These are phyloP conservation scores for Hirschfeldia incana DNA, from an alignment of 345 rosid genomes.

Conservation along the genomic window DNA sequence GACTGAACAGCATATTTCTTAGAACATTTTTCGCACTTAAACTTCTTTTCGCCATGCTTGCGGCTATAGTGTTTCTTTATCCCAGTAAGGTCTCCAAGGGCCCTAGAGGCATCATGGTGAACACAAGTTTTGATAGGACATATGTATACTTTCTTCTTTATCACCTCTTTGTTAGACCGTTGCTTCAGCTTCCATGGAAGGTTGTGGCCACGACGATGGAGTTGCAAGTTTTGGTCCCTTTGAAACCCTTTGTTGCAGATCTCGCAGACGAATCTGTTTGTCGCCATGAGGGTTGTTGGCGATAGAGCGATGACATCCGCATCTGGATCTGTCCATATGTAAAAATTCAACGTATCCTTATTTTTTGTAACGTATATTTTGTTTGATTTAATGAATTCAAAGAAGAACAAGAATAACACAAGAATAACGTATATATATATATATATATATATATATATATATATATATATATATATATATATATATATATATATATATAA, in stretches of 20 bases:
- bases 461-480: no score
- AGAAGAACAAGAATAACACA: no score
- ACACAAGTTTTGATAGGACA: slow-evolving; percentile 94
- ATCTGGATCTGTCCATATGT: slow-evolving; percentile 74
- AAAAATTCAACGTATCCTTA: not conserved
- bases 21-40: slow-evolving; percentile 96
- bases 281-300: slow-evolving; percentile 88
- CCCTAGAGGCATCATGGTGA: slow-evolving; percentile 82
- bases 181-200: slow-evolving; percentile 95
- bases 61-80: slow-evolving; percentile 92
- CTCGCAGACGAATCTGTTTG: slow-evolving; percentile 87
- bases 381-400: not conserved
- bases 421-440: no score
- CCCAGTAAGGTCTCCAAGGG: slow-evolving; percentile 95
- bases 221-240: slow-evolving; percentile 95
- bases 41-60: slow-evolving; percentile 95
- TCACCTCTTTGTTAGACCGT: slow-evolving; percentile 64
- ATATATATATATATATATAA: no score
- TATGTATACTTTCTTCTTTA: slow-evolving; percentile 76
- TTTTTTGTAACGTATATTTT: not conserved
- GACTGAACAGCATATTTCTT: slow-evolving; percentile 97
- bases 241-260: slow-evolving; percentile 97
- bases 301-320: slow-evolving; percentile 95
- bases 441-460: no score
- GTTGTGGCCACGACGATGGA: slow-evolving; percentile 93